These are phyloP conservation scores for Colletotrichum acutatum DNA, from an alignment of 2,329 filamentous ascomycete species.

Conservation along the genomic window DNA sequence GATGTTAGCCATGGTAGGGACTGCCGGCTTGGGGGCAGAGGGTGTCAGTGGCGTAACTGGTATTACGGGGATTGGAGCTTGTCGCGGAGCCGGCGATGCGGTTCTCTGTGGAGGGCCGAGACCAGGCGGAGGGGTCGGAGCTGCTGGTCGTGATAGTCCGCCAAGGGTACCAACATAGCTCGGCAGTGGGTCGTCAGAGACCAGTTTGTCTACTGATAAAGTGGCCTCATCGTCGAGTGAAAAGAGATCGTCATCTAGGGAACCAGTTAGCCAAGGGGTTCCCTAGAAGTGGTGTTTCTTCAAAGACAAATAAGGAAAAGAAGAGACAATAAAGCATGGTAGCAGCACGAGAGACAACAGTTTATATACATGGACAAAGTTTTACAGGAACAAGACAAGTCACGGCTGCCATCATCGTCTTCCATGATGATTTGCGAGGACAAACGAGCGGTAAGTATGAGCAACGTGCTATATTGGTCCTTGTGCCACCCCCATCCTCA, in stretches of 20 bases:
- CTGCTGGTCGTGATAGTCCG: conserved; percentile 1
- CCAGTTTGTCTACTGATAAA: conserved; percentile 74
- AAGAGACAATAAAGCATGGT: conserved; percentile 36
- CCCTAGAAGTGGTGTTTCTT: conserved; percentile 19
- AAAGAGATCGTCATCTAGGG: conserved; percentile 71
- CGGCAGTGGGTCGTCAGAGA: conserved; percentile 65
- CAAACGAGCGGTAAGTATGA: conserved; percentile 41
- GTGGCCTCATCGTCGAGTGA: conserved; percentile 68
- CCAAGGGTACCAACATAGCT: conserved; percentile 1
- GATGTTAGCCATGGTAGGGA: conserved; percentile 40
- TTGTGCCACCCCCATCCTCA: conserved; percentile 47
- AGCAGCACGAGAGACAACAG: conserved; percentile 41
- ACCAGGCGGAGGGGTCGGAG: conserved; percentile 52
- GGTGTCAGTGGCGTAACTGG: conserved; percentile 21
- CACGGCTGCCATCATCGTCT: conserved; percentile 72
- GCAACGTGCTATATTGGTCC: conserved; percentile 63
- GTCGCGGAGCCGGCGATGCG: conserved; percentile 44
- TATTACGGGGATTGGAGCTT: conserved; percentile 35
- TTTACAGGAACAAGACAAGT: conserved; percentile 60
- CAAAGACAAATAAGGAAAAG: conserved; percentile 37
- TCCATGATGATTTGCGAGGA: conserved; percentile 51
- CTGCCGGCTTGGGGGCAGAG: conserved; percentile 34
- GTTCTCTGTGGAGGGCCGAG: conserved; percentile 53
- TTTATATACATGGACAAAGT: conserved; percentile 54
- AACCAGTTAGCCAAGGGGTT: conserved; percentile 53